phyloP scores from a whole-genome alignment of 805 yeast genomes.

The Candida caryicola region DNA sequence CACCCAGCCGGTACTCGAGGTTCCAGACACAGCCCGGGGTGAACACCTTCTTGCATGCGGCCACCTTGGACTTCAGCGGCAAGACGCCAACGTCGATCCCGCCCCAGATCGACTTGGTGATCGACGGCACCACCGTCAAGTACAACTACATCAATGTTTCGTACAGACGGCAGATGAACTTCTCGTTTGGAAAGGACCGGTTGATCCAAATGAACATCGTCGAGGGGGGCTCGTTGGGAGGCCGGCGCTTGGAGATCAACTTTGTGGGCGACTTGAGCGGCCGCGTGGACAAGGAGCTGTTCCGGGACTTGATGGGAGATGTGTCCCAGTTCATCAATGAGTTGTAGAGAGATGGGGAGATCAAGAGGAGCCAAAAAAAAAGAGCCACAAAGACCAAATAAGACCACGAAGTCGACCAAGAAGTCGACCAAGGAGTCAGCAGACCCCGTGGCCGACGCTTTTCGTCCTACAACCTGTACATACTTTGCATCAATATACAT shows the following conservation, averaged over 20 bases:
- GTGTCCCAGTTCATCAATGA: slow-evolving; percentile 14
- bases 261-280: slow-evolving; percentile 39
- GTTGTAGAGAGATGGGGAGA: too few relatives aligned
- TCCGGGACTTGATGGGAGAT: slow-evolving; percentile 26
- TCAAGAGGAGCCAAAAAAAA: too few relatives aligned
- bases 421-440: too few relatives aligned
- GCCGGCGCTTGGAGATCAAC: slow-evolving; percentile 48
- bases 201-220: slow-evolving; percentile 42
- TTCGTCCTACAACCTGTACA: background rate
- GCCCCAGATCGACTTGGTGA: slow-evolving; percentile 34
- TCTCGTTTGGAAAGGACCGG: slow-evolving; percentile 31
- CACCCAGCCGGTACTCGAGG: slow-evolving; percentile 24
- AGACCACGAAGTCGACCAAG: too few relatives aligned
- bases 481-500: background rate
- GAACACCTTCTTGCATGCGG: slow-evolving; percentile 34
- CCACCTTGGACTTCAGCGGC: slow-evolving; percentile 43
- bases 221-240: slow-evolving; percentile 62
- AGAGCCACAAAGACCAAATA: too few relatives aligned
- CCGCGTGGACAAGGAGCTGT: slow-evolving; percentile 16
- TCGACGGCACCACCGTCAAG: slow-evolving; percentile 36
- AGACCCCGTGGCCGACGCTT: background rate
- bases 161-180: slow-evolving; percentile 46
- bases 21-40: slow-evolving; percentile 43
- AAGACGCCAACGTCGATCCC: slow-evolving; percentile 33
- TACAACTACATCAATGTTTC: slow-evolving; percentile 45